Evolutionary conservation across 2,329 filamentous ascomycete genomes (phyloP), one percentile per base, ranked within the genome.

Genomic region (Achaetomium macrosporum): DNA sequence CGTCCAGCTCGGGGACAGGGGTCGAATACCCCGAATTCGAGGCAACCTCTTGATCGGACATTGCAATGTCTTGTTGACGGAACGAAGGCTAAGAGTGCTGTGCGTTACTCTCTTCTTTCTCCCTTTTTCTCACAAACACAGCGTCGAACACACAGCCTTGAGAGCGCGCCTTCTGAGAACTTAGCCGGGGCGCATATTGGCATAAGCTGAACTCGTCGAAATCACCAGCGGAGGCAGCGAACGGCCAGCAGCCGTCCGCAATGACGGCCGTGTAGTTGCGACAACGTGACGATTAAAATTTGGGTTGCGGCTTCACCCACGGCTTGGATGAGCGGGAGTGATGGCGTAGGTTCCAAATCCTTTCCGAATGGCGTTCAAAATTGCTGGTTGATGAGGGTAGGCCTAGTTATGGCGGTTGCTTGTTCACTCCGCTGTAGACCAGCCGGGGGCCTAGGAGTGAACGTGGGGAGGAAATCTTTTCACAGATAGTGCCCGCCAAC

Each of bases 361-460:
- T n/a, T 17, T 29, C 30, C 30, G 43, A 13, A 36, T 29, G 17
- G 30, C 40, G 17, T 20, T 51, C 58, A 58, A 53, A 58, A 55
- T 50, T 30, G 52, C 35, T 39, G 41, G 33, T 30, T 16, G 47
- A 48, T 36, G 1, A 13, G 16, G 13, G 37, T 6, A 54, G 57
- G 71, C 64, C 78, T 72, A 92, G 76, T 96, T 97, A 97, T 80
- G 92, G 92, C 71, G 93, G 92, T 76, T 95, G 92, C 79, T 90
- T 93, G 79, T 93, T 89, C 78, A 90, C 88, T 87, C 92, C 91
- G 79, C 85, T 85, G 73, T 92, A 92, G 84, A 95, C 90, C 90
- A 85, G 84, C 71, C 85, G 84, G 74, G 90, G 92, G 79, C 90
- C 90, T 72, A 92, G 85, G 77, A 95, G 88, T 82, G 90, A 91